phyloP scores from a whole-genome alignment of 257 asterid genomes.

The Cynanchum wilfordii region DNA sequence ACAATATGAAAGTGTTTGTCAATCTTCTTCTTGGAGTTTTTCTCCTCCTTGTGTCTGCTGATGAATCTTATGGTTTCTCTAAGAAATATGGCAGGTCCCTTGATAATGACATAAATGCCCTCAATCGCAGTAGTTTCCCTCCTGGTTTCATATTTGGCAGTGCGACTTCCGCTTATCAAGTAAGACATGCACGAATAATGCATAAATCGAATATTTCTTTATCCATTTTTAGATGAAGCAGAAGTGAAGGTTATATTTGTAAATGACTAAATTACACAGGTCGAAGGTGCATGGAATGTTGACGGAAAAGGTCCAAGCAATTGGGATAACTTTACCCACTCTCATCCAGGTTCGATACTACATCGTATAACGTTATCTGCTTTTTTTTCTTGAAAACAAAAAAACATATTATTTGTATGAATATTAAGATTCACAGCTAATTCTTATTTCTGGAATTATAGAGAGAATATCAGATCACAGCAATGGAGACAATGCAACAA shows the following conservation, averaged over 20 bases:
- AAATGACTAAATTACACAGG: background rate
- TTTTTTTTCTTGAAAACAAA: too few species aligned
- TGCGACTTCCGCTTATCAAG: background rate
- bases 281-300: slow-evolving; percentile 11
- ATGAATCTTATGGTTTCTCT: background rate
- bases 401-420: too few species aligned
- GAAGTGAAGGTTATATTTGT: too few species aligned
- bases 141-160: background rate
- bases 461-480: background rate
- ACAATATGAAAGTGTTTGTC: background rate
- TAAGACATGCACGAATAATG: background rate
- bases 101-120: background rate
- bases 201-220: too few species aligned
- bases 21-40: background rate
- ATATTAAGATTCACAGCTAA: too few species aligned
- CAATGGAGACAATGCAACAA: background rate
- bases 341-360: background rate
- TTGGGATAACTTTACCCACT: slow-evolving; percentile 7
- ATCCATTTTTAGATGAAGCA: too few species aligned
- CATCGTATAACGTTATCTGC: too few species aligned
- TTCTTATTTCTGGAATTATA: background rate
- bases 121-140: background rate
- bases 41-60: background rate
- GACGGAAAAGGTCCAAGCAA: slow-evolving; percentile 2
- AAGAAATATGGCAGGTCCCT: background rate